These are phyloP conservation scores for Populus davidiana DNA, from an alignment of 345 rosid species.

Conservation along the genomic window DNA sequence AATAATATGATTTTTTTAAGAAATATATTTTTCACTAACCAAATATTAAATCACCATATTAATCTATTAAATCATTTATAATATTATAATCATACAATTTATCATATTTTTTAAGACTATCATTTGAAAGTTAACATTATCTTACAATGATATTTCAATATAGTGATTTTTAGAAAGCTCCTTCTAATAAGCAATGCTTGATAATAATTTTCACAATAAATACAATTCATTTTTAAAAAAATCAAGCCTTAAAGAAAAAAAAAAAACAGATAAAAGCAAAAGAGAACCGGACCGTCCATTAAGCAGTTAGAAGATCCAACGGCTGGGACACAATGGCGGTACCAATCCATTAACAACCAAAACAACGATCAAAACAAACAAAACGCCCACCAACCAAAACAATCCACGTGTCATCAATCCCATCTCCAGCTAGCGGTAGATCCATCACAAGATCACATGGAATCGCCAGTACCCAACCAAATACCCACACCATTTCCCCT, in stretches of 20 bases:
- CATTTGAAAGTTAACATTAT: too few species aligned
- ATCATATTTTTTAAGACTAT: too few species aligned
- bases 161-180: too few species aligned
- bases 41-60: too few species aligned
- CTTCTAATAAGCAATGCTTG: too few species aligned
- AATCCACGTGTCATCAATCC: constrained; percentile 3
- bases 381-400: constrained; percentile 12
- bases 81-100: too few species aligned
- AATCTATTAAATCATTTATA: too few species aligned
- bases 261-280: neutral
- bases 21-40: too few species aligned
- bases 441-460: constrained; percentile 49
- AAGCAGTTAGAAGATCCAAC: constrained; percentile 38
- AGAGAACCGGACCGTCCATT: constrained; percentile 6
- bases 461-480: constrained; percentile 69
- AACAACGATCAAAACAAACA: constrained; percentile 24
- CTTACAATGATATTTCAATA: too few species aligned
- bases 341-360: constrained; percentile 26
- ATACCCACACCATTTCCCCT: constrained; percentile 33
- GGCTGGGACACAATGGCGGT: constrained; percentile 41
- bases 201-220: too few species aligned
- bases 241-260: constrained; percentile 18
- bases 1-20: too few species aligned
- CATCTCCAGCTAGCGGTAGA: constrained; percentile 12
- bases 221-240: neutral